Percentiles rank a stretch among this genome's conserved stretches.
phyloP scores from a whole-genome alignment of 75 land plant species.

The Pinus taeda region DNA sequence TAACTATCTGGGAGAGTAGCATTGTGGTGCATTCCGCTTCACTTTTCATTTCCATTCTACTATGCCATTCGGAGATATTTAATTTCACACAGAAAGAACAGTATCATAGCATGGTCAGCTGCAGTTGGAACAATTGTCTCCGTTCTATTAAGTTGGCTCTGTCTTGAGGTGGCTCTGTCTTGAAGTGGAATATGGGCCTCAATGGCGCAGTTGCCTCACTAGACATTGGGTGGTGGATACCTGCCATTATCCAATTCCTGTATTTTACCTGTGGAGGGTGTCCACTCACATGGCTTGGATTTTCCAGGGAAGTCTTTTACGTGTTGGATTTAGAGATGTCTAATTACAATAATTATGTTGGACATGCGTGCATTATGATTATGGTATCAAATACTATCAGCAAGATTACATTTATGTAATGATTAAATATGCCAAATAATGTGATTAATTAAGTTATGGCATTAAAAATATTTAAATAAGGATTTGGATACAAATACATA shows the following conservation, averaged over 20 bases:
- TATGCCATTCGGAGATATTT: background rate
- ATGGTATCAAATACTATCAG: too few species aligned
- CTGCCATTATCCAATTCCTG: slow-evolving; percentile 7
- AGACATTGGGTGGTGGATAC: slow-evolving; percentile 26
- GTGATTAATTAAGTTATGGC: too few species aligned
- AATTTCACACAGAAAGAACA: slow-evolving; percentile 18
- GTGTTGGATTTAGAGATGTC: too few species aligned
- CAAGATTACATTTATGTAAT: too few species aligned
- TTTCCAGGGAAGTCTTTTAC: background rate
- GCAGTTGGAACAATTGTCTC: background rate
- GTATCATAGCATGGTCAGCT: slow-evolving; percentile 23
- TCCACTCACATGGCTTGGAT: too few species aligned
- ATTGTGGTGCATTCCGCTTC: slow-evolving; percentile 1
- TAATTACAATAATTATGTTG: too few species aligned
- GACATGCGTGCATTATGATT: too few species aligned
- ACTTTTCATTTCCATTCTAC: background rate
- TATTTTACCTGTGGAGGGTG: background rate
- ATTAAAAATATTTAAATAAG: too few species aligned
- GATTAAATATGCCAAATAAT: too few species aligned
- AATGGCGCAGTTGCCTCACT: slow-evolving; percentile 27
- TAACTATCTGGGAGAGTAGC: background rate
- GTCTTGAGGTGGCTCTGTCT: too few species aligned
- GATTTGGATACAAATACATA: too few species aligned
- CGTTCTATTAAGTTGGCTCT: slow-evolving; percentile 22
- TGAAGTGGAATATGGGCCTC: slow-evolving; percentile 17